Conservation (phyloP, 2,329 filamentous ascomycete genomes). For the Pseudogymnoascus pannorum region DNA sequence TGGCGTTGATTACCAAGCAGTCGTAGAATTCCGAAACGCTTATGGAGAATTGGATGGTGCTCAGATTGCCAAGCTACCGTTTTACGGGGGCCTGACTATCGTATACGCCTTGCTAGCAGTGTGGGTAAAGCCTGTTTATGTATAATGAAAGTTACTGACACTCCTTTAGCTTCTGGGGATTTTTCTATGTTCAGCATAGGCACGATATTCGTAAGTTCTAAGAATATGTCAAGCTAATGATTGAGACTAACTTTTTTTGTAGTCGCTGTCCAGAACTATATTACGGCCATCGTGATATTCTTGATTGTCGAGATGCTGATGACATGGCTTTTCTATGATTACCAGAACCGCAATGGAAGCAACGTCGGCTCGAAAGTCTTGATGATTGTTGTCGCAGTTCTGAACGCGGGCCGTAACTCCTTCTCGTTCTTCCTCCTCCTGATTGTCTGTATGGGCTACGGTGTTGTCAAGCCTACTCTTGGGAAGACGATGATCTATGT, state of each 20-base stretch:
- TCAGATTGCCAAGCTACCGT: constrained; percentile 93
- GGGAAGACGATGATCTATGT: constrained; percentile 93
- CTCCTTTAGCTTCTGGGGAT: constrained; percentile 68
- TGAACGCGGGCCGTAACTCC: constrained; percentile 91
- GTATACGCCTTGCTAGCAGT: constrained; percentile 80
- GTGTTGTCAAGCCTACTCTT: constrained; percentile 88
- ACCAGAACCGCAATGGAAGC: constrained; percentile 81
- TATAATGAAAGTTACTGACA: constrained; percentile 13
- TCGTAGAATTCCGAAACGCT: constrained; percentile 89
- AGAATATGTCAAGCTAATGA: not conserved
- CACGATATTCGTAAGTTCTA: constrained; percentile 68
- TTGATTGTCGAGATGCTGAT: constrained; percentile 93
- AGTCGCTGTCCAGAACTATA: constrained; percentile 98
- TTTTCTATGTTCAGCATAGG: constrained; percentile 90
- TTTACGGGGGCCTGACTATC: constrained; percentile 91
- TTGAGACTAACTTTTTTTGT: constrained; percentile 25
- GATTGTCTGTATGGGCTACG: constrained; percentile 99
- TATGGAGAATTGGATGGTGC: constrained; percentile 93
- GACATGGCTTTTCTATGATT: constrained; percentile 99
- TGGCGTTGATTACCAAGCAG: constrained; percentile 60
- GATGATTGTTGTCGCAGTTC: constrained; percentile 82
- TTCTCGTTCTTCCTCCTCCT: constrained; percentile 97
- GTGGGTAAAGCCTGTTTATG: constrained; percentile 35
- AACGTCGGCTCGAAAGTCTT: constrained; percentile 77
- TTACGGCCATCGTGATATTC: constrained; percentile 92